Evolutionary conservation across 768 basidiomycete species (phyloP).

Genomic region (Leccinum boreale): DNA sequence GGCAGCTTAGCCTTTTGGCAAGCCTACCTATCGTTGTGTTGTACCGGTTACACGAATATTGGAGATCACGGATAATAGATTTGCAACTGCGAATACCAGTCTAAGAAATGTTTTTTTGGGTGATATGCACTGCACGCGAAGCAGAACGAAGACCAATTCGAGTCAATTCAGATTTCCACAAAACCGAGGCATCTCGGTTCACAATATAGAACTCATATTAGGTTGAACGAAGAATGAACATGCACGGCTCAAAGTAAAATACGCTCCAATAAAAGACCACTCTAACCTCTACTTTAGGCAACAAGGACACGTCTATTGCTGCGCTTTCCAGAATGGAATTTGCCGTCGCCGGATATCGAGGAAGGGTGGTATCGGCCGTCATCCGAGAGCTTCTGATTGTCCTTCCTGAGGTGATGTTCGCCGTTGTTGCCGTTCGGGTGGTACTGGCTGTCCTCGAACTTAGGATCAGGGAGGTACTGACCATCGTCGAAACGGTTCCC

Average conservation of each 20-base stretch:
- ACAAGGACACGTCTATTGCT: neutral
- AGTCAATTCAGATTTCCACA: neutral
- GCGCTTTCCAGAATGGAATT: slow-evolving; percentile 7
- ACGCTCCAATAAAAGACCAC: neutral
- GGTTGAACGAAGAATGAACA: slow-evolving; percentile 12
- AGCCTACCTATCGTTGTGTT: too few species aligned
- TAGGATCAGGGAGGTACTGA: slow-evolving; percentile 8
- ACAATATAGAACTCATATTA: neutral
- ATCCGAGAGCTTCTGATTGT: neutral
- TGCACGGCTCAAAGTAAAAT: slow-evolving; percentile 6
- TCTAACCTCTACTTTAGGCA: neutral
- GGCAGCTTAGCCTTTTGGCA: too few species aligned
- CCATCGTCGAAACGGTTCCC: slow-evolving; percentile 11
- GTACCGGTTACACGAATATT: too few species aligned
- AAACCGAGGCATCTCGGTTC: neutral
- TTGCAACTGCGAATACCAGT: too few species aligned
- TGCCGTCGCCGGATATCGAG: slow-evolving; percentile 4
- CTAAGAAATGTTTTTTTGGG: too few species aligned
- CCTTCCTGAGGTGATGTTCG: neutral
- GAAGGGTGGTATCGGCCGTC: slow-evolving; percentile 1
- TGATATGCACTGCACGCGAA: neutral
- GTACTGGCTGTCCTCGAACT: neutral
- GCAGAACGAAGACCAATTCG: neutral
- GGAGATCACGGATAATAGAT: too few species aligned
- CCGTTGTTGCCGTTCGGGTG: neutral